Conservation (phyloP, 129 eudicot species). For the Logfia minima region DNA sequence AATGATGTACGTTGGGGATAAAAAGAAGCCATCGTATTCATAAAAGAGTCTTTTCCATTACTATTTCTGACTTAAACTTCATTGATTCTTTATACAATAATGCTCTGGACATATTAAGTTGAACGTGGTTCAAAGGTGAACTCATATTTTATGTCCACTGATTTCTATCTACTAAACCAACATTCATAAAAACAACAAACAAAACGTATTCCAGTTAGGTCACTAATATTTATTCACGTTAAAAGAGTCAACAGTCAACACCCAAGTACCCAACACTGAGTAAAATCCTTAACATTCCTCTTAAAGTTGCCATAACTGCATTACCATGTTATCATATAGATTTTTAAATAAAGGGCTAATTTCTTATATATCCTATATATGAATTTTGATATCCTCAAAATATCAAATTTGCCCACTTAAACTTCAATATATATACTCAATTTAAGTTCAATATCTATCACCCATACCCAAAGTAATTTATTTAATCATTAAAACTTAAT, state of each 20-base stretch:
- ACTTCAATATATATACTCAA: too few relatives aligned
- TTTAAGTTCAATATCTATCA: too few relatives aligned
- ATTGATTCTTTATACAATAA: constrained; percentile 10
- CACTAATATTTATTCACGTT: not conserved
- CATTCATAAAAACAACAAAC: not conserved
- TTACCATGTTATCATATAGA: too few relatives aligned
- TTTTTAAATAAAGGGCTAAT: not conserved
- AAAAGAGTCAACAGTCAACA: too few relatives aligned
- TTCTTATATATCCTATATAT: too few relatives aligned
- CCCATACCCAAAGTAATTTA: too few relatives aligned
- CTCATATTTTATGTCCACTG: constrained; percentile 15
- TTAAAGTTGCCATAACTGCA: not conserved
- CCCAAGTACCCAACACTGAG: too few relatives aligned
- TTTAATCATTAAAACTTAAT: too few relatives aligned
- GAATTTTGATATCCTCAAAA: too few relatives aligned
- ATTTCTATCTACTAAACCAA: not conserved
- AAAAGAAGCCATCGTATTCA: constrained; percentile 35
- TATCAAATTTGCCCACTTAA: too few relatives aligned
- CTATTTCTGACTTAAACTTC: constrained; percentile 12
- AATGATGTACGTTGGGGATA: constrained; percentile 13
- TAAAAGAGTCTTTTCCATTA: constrained; percentile 2
- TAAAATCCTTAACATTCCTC: not conserved
- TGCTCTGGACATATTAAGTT: not conserved
- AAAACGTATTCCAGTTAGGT: not conserved
- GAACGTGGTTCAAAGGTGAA: constrained; percentile 31